A percentile compares a stretch with the other conserved stretches of the same genome.
Evolutionary conservation across 1,284 basidiomycete species (phyloP).

Genomic region (Cutaneotrichosporon daszewskae): DNA sequence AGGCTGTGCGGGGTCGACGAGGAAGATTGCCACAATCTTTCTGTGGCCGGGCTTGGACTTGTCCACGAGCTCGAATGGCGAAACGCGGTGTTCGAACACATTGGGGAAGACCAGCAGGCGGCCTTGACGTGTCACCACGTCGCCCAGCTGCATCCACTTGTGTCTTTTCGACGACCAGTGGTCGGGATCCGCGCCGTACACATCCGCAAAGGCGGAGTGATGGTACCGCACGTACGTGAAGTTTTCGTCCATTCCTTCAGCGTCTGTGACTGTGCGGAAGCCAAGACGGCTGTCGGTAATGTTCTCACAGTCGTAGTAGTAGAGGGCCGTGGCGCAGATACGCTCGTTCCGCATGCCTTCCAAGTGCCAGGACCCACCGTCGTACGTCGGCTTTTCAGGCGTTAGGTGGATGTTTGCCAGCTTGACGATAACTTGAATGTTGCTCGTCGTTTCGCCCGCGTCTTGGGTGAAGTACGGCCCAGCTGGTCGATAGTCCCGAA

Average conservation of each 20-base stretch:
- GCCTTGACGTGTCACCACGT: neutral
- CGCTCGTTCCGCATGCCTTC: conserved; percentile 15
- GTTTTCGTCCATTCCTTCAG: neutral
- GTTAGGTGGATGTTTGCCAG: conserved; percentile 15
- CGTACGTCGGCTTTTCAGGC: conserved; percentile 13
- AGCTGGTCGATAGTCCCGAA: neutral
- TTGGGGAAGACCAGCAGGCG: conserved; percentile 13
- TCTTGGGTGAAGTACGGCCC: conserved; percentile 3
- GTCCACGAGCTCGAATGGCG: conserved; percentile 9
- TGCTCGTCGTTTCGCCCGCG: neutral
- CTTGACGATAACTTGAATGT: conserved; percentile 15
- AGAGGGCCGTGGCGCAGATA: conserved; percentile 12
- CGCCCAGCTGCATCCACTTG: no score
- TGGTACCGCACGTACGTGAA: conserved; percentile 6
- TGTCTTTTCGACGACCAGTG: no score
- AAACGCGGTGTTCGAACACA: conserved; percentile 10
- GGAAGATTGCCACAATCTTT: conserved; percentile 19
- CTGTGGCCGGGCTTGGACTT: conserved; percentile 9
- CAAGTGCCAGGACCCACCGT: conserved; percentile 11
- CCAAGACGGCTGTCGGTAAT: conserved; percentile 6
- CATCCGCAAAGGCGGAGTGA: conserved; percentile 1
- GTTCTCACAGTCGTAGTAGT: conserved; percentile 16
- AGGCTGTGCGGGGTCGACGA: conserved; percentile 12
- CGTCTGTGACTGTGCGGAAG: conserved; percentile 4
- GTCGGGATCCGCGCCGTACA: neutral